These are phyloP conservation scores for Acacia acuminata DNA, from an alignment of 306 rosid species.

Conservation along the genomic window DNA sequence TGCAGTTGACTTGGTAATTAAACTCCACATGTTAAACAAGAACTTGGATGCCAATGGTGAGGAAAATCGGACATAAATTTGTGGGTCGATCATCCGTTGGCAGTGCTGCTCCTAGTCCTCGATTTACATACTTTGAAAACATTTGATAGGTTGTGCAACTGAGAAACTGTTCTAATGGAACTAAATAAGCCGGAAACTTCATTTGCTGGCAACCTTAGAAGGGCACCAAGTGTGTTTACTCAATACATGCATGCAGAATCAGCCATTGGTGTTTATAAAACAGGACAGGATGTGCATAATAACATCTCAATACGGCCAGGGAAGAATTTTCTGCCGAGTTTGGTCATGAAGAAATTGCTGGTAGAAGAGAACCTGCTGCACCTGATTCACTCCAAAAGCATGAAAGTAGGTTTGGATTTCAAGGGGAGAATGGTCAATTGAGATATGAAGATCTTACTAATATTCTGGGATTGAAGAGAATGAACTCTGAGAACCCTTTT, in stretches of 20 bases:
- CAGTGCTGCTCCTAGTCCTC: constrained; percentile 23
- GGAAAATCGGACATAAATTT: constrained; percentile 30
- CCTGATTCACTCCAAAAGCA: constrained; percentile 28
- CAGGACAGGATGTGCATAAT: constrained; percentile 35
- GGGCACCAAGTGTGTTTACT: constrained; percentile 43
- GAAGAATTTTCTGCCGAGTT: constrained; percentile 41
- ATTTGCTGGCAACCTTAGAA: constrained; percentile 39
- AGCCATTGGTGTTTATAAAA: constrained; percentile 27
- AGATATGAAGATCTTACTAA: constrained; percentile 56
- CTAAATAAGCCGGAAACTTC: constrained; percentile 45
- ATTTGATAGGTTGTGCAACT: constrained; percentile 35
- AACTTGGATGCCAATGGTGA: constrained; percentile 18
- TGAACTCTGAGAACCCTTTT: constrained; percentile 60
- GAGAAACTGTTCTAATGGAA: constrained; percentile 41
- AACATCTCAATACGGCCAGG: constrained; percentile 38
- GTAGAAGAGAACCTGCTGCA: constrained; percentile 39
- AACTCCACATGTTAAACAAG: constrained; percentile 17
- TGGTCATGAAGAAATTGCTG: constrained; percentile 45
- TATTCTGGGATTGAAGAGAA: constrained; percentile 62
- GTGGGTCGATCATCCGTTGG: constrained; percentile 2
- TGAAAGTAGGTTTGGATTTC: constrained; percentile 38
- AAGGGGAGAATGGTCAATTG: constrained; percentile 42
- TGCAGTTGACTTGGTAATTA: constrained; percentile 17
- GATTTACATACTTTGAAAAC: constrained; percentile 22
- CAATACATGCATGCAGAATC: constrained; percentile 42